These are phyloP conservation scores for Chytriomyces sp. DNA, from an alignment of 192 early-diverging fungal genomes.

Conservation along the genomic window DNA sequence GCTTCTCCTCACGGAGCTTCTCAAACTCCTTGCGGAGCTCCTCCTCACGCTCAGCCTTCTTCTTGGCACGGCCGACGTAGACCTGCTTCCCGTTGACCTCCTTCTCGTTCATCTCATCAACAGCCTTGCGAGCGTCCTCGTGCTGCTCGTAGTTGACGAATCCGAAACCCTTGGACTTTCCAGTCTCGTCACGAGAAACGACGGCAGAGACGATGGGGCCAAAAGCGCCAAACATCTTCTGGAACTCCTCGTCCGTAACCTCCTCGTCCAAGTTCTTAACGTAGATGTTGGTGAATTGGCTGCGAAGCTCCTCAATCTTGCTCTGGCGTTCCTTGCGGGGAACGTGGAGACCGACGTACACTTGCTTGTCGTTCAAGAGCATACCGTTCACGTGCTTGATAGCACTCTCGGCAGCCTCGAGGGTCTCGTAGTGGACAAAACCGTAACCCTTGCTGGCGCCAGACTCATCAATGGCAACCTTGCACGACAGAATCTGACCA, in stretches of 20 bases:
- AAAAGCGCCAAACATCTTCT: constrained; percentile 73
- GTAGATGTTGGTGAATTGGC: constrained; percentile 98
- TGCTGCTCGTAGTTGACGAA: constrained; percentile 96
- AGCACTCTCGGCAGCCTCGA: constrained; percentile 88
- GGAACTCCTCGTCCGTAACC: constrained; percentile 79
- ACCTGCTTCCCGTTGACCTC: constrained; percentile 89
- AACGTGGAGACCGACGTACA: constrained; percentile 93
- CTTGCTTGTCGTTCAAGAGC: constrained; percentile 98
- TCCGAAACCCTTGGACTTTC: constrained; percentile 90
- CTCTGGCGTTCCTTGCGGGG: constrained; percentile 88
- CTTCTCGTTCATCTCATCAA: constrained; percentile 91
- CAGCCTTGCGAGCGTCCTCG: constrained; percentile 85
- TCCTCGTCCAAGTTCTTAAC: constrained; percentile 91
- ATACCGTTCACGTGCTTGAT: constrained; percentile 99
- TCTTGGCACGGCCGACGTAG: constrained; percentile 97
- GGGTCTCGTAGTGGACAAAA: constrained; percentile 97
- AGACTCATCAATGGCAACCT: constrained; percentile 80
- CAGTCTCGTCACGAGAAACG: constrained; percentile 74
- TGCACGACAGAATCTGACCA: constrained; percentile 96
- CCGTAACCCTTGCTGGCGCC: constrained; percentile 89
- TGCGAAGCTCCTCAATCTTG: constrained; percentile 83
- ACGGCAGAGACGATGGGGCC: constrained; percentile 85
- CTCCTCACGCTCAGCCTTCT: constrained; percentile 96
- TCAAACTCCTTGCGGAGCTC: constrained; percentile 96
- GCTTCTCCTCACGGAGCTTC: constrained; percentile 90